Conservation (phyloP, 495 filamentous ascomycete genomes). For the Aspergillus hancockii region DNA sequence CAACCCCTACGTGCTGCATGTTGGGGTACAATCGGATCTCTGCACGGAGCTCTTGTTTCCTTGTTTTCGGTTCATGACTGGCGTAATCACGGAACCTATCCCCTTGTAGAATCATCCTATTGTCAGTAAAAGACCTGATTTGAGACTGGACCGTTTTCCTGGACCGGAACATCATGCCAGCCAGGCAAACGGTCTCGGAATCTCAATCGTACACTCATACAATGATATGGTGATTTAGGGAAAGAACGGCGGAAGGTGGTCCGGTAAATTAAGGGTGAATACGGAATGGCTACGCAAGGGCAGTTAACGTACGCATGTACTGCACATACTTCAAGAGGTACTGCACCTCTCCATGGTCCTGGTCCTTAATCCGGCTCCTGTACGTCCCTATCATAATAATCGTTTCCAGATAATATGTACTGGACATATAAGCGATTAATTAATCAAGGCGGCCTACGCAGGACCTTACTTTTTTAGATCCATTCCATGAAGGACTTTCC, state of each 20-base stretch:
- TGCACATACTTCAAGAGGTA: too few species aligned
- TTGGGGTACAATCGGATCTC: neutral
- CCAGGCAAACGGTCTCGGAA: neutral
- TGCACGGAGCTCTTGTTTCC: neutral
- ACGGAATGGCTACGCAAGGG: neutral
- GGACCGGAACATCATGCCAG: neutral
- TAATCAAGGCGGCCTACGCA: neutral
- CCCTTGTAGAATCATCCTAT: too few species aligned
- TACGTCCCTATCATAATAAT: too few species aligned
- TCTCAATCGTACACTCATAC: neutral
- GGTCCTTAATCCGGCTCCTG: too few species aligned
- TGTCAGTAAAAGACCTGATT: neutral
- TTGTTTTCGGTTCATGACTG: neutral
- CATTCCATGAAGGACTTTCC: neutral
- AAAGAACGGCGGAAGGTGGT: neutral
- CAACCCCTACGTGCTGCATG: neutral
- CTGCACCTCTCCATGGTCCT: too few species aligned
- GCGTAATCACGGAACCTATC: too few species aligned
- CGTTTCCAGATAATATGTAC: too few species aligned
- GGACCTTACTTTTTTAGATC: neutral
- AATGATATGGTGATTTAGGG: neutral
- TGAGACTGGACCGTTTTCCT: neutral
- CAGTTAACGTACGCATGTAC: neutral
- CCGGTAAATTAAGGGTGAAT: neutral
- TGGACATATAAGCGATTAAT: neutral